These are phyloP conservation scores for Mycena indigotica DNA, from an alignment of 768 basidiomycete genomes.

Conservation along the genomic window DNA sequence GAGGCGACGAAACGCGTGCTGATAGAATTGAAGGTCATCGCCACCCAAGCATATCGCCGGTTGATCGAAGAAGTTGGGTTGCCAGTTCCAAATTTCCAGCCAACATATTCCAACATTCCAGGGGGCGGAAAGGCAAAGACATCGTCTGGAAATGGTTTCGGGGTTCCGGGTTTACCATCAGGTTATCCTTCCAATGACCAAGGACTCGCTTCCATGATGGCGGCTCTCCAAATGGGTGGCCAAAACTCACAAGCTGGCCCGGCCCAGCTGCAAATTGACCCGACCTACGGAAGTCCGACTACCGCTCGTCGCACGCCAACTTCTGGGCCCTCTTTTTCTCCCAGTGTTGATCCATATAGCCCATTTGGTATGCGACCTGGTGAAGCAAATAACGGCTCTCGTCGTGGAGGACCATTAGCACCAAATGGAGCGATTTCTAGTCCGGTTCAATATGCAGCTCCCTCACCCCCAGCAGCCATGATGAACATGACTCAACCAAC, in stretches of 20 bases:
- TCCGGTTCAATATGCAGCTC: constrained; percentile 54
- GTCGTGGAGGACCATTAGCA: constrained; percentile 51
- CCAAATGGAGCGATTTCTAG: constrained; percentile 50
- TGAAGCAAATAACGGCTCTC: constrained; percentile 47
- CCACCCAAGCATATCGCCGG: constrained; percentile 92
- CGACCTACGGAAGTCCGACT: constrained; percentile 49
- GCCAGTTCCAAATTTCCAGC: constrained; percentile 85
- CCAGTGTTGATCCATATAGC: constrained; percentile 50
- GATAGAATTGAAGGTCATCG: constrained; percentile 87
- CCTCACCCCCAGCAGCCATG: constrained; percentile 62
- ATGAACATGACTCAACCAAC: constrained; percentile 68
- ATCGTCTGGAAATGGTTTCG: constrained; percentile 54
- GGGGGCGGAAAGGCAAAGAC: constrained; percentile 64
- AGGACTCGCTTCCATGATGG: constrained; percentile 90
- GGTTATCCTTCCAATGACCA: constrained; percentile 84
- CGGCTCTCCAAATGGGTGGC: constrained; percentile 86
- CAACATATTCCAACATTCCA: constrained; percentile 68
- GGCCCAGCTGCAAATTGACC: constrained; percentile 72
- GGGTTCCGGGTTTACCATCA: constrained; percentile 74
- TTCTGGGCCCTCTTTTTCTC: constrained; percentile 39
- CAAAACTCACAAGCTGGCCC: constrained; percentile 83
- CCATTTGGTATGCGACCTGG: constrained; percentile 51
- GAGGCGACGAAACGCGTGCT: constrained; percentile 90
- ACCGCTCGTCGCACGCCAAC: constrained; percentile 41
- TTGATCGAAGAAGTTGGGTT: constrained; percentile 94